These are phyloP conservation scores for Choiromyces venosus DNA, from an alignment of 495 filamentous ascomycete species.

Conservation along the genomic window DNA sequence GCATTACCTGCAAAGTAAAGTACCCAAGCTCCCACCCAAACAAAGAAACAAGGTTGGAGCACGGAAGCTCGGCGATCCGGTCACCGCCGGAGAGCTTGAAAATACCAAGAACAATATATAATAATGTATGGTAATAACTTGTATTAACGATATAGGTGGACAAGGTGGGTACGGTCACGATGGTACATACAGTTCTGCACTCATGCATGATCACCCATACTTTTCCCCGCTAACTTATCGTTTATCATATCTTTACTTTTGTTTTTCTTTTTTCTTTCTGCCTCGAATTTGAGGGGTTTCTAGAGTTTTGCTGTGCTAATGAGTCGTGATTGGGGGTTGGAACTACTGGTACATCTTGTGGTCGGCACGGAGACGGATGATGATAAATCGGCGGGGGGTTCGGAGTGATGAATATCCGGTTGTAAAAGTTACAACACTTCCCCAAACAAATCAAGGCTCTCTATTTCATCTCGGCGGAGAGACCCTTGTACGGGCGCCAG, in stretches of 20 bases:
- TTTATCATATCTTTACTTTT: background rate
- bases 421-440: background rate
- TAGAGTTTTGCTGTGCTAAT: background rate
- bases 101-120: background rate
- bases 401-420: conserved; percentile 31
- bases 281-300: background rate
- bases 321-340: background rate
- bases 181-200: background rate
- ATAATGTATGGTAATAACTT: background rate
- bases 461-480: conserved; percentile 14
- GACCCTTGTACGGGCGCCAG: conserved; percentile 2
- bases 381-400: conserved; percentile 33
- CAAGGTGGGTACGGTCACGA: background rate
- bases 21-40: background rate
- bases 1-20: background rate
- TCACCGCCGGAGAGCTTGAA: background rate
- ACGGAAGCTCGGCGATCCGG: background rate
- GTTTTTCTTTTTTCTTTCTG: background rate
- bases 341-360: background rate
- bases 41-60: background rate
- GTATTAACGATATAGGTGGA: background rate
- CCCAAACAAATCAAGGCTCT: background rate
- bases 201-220: background rate
- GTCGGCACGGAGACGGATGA: conserved; percentile 20
- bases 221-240: background rate